Base-by-base conservation (phyloP, 495 filamentous ascomycete species). In the Annulohypoxylon nitens region DNA sequence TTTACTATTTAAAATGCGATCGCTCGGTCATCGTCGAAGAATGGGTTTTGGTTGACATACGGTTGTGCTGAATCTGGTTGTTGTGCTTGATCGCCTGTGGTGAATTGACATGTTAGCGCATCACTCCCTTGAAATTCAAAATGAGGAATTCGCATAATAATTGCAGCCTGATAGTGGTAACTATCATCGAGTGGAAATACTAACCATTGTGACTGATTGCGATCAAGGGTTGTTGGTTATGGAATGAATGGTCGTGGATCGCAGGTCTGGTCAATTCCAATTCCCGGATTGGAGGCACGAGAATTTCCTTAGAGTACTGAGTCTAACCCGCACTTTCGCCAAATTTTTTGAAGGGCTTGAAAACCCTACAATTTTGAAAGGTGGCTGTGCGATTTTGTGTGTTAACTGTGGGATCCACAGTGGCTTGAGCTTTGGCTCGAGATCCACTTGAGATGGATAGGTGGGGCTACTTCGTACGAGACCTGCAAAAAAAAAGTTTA, bases 1-100 rank as follows among this genome's bases (percentile, higher is more conserved):
- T 67, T 41, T 59, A 26, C 41, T 50, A 50, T 75, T 64, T 43
- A 67, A 48, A 61, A 16, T 50, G 34, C 14, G 43, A 54, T 65
- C 43, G 48, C 73, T 67, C 70, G 75, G 61, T 69, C 61, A 63
- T 70, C 64, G 68, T 43, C 14, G 53, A 20, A 58, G 37, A 7
- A 37, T 61, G 25, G 66, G 30, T 61, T 72, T 48, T 76, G 69
- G 60, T 59, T 57, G 67, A 79, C 92, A 86, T 87, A 97, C 93
- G 96, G 90, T 96, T 97, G 90, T 97, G 91, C 63, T 77, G 95
- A 86, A 99, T 92, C 89, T 96, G 92, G 90, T 99, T 94, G 86
- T 99, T 99, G 91, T 98, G 95, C 89, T 97, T 97, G 93, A 99
- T 97, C 88, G 96, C 92, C 92, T 91, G 80, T 83, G 78, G 64